These are phyloP conservation scores for Crithidia mellificae DNA, from an alignment of 208 protist species.

Conservation along the genomic window DNA sequence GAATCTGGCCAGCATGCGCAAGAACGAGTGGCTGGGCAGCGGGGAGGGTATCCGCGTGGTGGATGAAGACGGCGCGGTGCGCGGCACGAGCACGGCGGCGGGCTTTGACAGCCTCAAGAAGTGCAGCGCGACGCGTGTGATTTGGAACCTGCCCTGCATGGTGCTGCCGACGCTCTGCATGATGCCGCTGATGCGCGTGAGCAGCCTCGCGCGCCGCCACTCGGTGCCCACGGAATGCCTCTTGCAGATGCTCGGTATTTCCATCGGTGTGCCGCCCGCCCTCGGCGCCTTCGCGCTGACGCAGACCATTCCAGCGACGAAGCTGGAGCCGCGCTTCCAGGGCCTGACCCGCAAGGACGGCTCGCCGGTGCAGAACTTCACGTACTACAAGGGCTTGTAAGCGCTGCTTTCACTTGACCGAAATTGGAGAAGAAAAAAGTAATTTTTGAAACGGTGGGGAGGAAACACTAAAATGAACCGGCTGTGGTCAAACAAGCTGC, in stretches of 20 bases:
- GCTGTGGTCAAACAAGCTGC: too few species aligned
- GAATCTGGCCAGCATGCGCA: slow-evolving; percentile 89
- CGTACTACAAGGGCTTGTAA: slow-evolving; percentile 89
- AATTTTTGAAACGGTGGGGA: too few species aligned
- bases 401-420: background rate
- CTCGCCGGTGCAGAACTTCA: slow-evolving; percentile 58
- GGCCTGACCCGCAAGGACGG: slow-evolving; percentile 66
- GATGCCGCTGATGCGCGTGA: slow-evolving; percentile 53
- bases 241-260: slow-evolving; percentile 73
- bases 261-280: slow-evolving; percentile 70
- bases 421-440: too few species aligned
- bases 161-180: slow-evolving; percentile 88
- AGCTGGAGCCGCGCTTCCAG: slow-evolving; percentile 68
- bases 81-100: slow-evolving; percentile 74
- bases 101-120: slow-evolving; percentile 80
- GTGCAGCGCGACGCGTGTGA: slow-evolving; percentile 73
- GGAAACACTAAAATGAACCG: too few species aligned
- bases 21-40: slow-evolving; percentile 87
- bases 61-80: slow-evolving; percentile 79
- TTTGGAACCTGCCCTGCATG: slow-evolving; percentile 87
- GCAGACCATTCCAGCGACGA: slow-evolving; percentile 50
- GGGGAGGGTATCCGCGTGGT: slow-evolving; percentile 77
- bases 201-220: slow-evolving; percentile 30
- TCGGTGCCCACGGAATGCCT: slow-evolving; percentile 48
- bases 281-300: slow-evolving; percentile 67